Base-by-base conservation (phyloP, 2,329 filamentous ascomycete genomes). In the Fusarium avenaceum region DNA sequence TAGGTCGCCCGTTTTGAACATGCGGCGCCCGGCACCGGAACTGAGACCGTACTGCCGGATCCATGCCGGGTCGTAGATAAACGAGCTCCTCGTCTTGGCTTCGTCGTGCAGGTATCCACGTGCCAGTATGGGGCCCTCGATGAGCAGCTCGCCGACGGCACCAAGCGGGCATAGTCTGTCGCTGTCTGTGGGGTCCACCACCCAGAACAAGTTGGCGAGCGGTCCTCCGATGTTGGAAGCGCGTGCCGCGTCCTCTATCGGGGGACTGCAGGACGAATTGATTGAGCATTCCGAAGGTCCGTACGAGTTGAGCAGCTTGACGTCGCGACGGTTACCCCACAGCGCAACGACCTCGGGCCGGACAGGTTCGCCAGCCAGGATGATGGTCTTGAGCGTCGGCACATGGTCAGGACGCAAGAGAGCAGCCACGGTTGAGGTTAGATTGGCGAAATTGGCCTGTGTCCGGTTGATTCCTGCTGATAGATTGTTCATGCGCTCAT, bases 1-100 rank as follows among this genome's bases (percentile, higher is more conserved):
- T 15, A 85, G 74, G 61, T 86, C 84, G 6, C 84, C 84, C 2
- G 84, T 84, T 53, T 81, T 82, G 69, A 84, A 86, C 11, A 67
- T 52, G 4, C 45, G 39, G 4, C 54, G 48, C 48, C 48, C 38
- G 22, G 48, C 35, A 35, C 48, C 48, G 6, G 19, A 19, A 19
- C 19, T 19, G 19, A 51, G 48, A 51, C 35, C 48, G 38, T 51
- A 51, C 14, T 51, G 48, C 48, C 48, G 48, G 48, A 51, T 51
- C 48, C 47, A 50, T 30, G 48, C 35, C 26, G 48, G 48, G n/a
- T 51, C 48, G 26, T 42, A 32, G 35, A 51, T 51, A 51, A 51
- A 51, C 19, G 35, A 40, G 38, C 26, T 39, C 19, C 26, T 32
- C 48, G 48, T 51, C 48, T 51, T 51, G 48, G 26, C 38, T 24